These are phyloP conservation scores for Colletotrichum sp. DNA, from an alignment of 2,329 filamentous ascomycete species.

Conservation along the genomic window DNA sequence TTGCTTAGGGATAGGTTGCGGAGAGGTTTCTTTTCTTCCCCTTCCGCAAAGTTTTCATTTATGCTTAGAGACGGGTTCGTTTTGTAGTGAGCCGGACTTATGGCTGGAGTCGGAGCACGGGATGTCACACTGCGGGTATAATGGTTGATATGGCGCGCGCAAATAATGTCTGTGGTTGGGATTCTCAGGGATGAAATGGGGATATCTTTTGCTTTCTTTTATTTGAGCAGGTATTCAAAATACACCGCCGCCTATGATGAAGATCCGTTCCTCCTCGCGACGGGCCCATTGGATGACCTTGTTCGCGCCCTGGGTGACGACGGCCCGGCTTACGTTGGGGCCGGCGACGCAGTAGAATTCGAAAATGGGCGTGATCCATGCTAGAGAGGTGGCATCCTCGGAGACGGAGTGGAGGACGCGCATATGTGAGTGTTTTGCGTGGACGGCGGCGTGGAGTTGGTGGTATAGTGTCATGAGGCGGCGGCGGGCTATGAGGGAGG, in stretches of 20 bases:
- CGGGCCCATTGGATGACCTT: conserved; percentile 91
- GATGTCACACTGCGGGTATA: background rate
- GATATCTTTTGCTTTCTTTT: background rate
- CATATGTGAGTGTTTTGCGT: conserved; percentile 81
- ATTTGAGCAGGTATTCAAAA: conserved; percentile 47
- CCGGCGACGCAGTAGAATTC: conserved; percentile 96
- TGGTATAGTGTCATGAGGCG: conserved; percentile 86
- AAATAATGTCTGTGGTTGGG: background rate
- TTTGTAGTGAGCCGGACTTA: background rate
- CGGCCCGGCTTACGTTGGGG: conserved; percentile 66
- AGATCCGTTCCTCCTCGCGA: conserved; percentile 89
- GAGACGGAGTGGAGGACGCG: conserved; percentile 85
- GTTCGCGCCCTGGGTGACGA: conserved; percentile 85
- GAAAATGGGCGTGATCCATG: conserved; percentile 90
- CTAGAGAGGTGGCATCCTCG: conserved; percentile 78
- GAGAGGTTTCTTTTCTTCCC: too few species aligned
- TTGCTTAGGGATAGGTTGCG: too few species aligned
- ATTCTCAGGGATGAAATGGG: background rate
- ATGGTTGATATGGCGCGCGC: background rate
- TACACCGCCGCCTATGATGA: conserved; percentile 97
- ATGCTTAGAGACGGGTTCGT: background rate
- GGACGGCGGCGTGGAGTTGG: conserved; percentile 82
- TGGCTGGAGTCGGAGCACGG: background rate
- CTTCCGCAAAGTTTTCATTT: too few species aligned
- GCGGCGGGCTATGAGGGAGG: conserved; percentile 61